These are phyloP conservation scores for Trichomonas vaginalis DNA, from an alignment of 208 protist species.

Conservation along the genomic window DNA sequence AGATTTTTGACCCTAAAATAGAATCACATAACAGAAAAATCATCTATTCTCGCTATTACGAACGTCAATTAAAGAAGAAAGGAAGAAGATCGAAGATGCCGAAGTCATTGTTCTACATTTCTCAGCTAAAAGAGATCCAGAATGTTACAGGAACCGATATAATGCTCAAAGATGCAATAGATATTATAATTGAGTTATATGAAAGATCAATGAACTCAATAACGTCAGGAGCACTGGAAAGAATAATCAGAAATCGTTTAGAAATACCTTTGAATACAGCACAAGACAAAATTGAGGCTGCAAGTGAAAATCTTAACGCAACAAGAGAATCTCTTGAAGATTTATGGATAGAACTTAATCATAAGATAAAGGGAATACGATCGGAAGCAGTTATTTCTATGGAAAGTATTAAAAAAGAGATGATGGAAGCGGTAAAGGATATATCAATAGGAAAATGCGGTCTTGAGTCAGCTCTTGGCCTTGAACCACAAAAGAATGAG, in stretches of 20 bases:
- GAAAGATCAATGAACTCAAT: not conserved
- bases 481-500: not conserved
- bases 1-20: not conserved
- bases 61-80: not conserved
- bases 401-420: not conserved
- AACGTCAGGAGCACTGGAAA: not conserved
- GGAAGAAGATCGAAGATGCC: not conserved
- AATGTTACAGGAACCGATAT: not conserved
- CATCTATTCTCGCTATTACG: not conserved
- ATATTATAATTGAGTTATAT: not conserved
- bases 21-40: not conserved
- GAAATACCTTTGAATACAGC: not conserved
- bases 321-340: not conserved
- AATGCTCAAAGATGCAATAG: not conserved
- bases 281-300: not conserved
- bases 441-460: not conserved
- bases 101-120: not conserved
- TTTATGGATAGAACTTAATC: not conserved
- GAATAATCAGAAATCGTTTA: not conserved
- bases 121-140: not conserved
- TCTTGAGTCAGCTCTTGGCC: not conserved
- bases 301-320: not conserved
- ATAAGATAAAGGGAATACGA: not conserved
- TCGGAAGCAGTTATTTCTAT: not conserved
- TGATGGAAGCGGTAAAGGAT: not conserved